Percentiles rank a stretch among this genome's conserved stretches.
Conservation (phyloP, 1,284 basidiomycete genomes). For the Athelia psychrophila region DNA sequence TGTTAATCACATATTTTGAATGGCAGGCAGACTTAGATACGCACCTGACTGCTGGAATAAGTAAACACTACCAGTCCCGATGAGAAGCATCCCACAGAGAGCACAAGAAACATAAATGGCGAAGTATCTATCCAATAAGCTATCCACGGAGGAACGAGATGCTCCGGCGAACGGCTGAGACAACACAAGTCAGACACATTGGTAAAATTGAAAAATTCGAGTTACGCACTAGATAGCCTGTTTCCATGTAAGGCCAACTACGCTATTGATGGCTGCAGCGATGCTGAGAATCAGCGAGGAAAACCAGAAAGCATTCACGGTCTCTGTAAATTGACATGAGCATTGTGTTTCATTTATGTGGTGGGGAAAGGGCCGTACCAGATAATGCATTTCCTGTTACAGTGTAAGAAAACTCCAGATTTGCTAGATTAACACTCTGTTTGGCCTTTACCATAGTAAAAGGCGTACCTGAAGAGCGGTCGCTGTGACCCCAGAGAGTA, state of each 20-base stretch:
- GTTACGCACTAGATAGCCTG: slow-evolving; percentile 72
- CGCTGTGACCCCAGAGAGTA: slow-evolving; percentile 75
- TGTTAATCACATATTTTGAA: slow-evolving; percentile 4
- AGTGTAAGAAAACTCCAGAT: slow-evolving; percentile 61
- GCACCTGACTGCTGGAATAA: slow-evolving; percentile 59
- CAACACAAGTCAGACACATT: slow-evolving; percentile 4
- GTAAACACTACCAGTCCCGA: slow-evolving; percentile 65
- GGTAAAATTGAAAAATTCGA: slow-evolving; percentile 6
- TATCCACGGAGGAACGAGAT: slow-evolving; percentile 78
- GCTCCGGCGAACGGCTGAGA: slow-evolving; percentile 42
- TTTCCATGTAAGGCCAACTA: slow-evolving; percentile 74
- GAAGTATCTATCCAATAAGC: slow-evolving; percentile 79
- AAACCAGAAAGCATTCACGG: slow-evolving; percentile 74
- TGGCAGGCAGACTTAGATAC: slow-evolving; percentile 10
- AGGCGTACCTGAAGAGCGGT: slow-evolving; percentile 68
- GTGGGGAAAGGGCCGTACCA: background rate
- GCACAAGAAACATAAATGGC: slow-evolving; percentile 68
- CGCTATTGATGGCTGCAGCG: slow-evolving; percentile 70
- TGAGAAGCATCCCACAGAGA: slow-evolving; percentile 71
- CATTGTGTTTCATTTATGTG: no score
- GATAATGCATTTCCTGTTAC: slow-evolving; percentile 24
- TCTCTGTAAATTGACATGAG: slow-evolving; percentile 22
- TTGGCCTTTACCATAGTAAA: no score
- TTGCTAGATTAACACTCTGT: no score
- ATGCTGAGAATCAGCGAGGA: slow-evolving; percentile 74